Evolutionary conservation across 2,329 filamentous ascomycete species (phyloP), one percentile per base, ranked within the genome.

Genomic region (Colletotrichum filicis): DNA sequence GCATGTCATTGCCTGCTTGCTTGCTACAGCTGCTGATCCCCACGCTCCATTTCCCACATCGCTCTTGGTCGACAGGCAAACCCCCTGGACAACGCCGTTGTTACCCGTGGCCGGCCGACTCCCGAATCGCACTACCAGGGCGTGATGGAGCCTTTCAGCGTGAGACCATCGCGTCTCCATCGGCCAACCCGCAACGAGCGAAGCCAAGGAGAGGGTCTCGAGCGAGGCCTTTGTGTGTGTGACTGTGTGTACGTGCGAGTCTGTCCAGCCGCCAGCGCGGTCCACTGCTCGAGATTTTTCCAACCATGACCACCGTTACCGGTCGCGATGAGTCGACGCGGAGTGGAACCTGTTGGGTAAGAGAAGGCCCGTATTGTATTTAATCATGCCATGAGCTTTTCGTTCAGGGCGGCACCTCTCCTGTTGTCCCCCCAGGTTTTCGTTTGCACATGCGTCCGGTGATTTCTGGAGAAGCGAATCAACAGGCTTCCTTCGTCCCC

Each of bases 311-410:
- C 69, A 68, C 69, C 65, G 65, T 68, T 63, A 62, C 69, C 59
- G 52, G 65, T 69, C 52, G 69, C 66, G 69, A 72, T 72, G 66
- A 72, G 66, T 72, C 69, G 66, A 69, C 69, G 66, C 66, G 30
- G 42, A 64, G 69, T 72, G 69, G 69, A 69, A 72, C 70, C 66
- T 7, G 69, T 69, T 53, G 66, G 32, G 65, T 68, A 71, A 71
- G 56, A 71, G 46, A 68, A 60, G 35, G 58, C 58, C 59, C 53
- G 52, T 59, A 56, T 69, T 64, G 52, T 72, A 69, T 69, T 72
- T 72, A 72, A 72, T 64, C 70, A 59, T 72, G 59, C 66, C 59
- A 72, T 30, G 59, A 42, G 66, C 70, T 24, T 57, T 63, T 35
- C 42, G 35, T 16, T 37, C 30, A 30, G 24, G 19, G 63, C 68